phyloP scores from a whole-genome alignment of 768 basidiomycete genomes.

The Mycena venus region DNA sequence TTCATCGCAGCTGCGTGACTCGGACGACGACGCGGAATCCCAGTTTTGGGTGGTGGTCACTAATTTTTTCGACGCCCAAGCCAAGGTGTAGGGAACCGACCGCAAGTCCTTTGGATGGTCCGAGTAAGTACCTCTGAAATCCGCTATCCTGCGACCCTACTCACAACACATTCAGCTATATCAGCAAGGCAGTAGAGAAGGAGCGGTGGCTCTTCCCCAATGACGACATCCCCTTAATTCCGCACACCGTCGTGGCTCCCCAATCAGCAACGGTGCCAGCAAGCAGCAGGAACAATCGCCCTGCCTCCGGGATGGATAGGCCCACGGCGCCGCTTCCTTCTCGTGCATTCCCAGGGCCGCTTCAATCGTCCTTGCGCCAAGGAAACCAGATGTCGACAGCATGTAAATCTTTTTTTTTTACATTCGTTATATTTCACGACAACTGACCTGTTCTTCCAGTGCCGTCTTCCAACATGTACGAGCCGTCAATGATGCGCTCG shows the following conservation, averaged over 20 bases:
- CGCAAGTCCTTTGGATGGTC: neutral
- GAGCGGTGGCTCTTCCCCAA: neutral
- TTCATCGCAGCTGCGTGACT: neutral
- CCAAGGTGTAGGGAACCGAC: neutral
- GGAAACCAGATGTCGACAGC: too few relatives aligned
- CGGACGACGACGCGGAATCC: neutral
- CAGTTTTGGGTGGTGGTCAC: neutral
- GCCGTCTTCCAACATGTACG: neutral
- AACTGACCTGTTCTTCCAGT: neutral
- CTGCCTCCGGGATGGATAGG: neutral
- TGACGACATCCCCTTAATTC: neutral
- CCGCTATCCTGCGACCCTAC: neutral
- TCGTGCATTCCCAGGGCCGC: neutral
- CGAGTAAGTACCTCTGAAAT: neutral
- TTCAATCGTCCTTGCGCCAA: neutral
- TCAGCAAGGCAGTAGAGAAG: neutral
- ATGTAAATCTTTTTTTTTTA: too few relatives aligned
- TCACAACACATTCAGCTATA: neutral
- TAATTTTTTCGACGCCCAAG: neutral
- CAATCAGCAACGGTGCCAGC: too few relatives aligned
- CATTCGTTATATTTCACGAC: too few relatives aligned
- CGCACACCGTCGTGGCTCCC: neutral
- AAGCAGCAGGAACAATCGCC: too few relatives aligned
- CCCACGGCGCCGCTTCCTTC: neutral
- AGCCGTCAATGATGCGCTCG: neutral